Conservation (phyloP, 2,329 filamentous ascomycete species). For the Harringtonia lauricola region DNA sequence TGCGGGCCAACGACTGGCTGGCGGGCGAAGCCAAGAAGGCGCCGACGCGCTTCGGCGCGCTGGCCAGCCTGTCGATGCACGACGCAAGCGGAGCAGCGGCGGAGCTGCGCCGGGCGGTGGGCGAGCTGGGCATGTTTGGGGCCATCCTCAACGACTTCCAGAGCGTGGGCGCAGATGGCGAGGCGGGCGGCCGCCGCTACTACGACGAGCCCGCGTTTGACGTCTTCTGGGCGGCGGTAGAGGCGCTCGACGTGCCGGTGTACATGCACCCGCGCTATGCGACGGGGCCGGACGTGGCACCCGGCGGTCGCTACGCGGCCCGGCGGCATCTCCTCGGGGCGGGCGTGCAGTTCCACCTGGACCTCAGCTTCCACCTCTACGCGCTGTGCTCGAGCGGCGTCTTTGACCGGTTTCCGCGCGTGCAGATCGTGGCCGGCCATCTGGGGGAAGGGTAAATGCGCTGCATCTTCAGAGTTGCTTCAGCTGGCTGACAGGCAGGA, state of each 20-base stretch:
- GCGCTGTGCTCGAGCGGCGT: slow-evolving; percentile 30
- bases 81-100: slow-evolving; percentile 15
- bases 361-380: slow-evolving; percentile 33
- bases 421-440: slow-evolving; percentile 31
- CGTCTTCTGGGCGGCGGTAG: slow-evolving; percentile 20
- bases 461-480: background rate
- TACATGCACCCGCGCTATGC: slow-evolving; percentile 24
- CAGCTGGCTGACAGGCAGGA: slow-evolving; percentile 7
- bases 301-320: slow-evolving; percentile 15
- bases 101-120: slow-evolving; percentile 20
- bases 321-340: slow-evolving; percentile 23
- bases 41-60: slow-evolving; percentile 19
- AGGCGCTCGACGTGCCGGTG: slow-evolving; percentile 21
- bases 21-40: slow-evolving; percentile 16
- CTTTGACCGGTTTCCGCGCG: slow-evolving; percentile 27
- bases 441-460: slow-evolving; percentile 29
- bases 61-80: slow-evolving; percentile 24
- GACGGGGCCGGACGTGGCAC: slow-evolving; percentile 16
- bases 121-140: slow-evolving; percentile 21
- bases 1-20: slow-evolving; percentile 22
- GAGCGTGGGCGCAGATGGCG: no score
- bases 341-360: slow-evolving; percentile 27
- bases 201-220: slow-evolving; percentile 20
- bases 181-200: slow-evolving; percentile 15
- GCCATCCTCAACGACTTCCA: slow-evolving; percentile 24